Percentiles rank a stretch among this genome's conserved stretches.
These are phyloP conservation scores for Auriscalpium microsporum DNA, from an alignment of 768 basidiomycete species.

Conservation along the genomic window DNA sequence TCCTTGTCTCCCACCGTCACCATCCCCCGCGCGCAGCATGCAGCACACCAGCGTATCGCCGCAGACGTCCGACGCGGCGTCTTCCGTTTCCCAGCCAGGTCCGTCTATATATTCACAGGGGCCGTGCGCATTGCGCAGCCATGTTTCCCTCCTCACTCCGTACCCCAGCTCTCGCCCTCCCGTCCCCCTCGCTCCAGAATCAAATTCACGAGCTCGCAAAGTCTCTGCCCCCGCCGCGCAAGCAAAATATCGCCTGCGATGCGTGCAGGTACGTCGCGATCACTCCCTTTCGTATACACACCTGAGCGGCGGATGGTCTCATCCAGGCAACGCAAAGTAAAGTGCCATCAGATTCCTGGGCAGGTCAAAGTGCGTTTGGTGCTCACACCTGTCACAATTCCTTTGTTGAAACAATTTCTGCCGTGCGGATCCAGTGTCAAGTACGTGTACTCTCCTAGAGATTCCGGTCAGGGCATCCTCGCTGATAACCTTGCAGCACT, in stretches of 20 bases:
- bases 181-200: slow-evolving; percentile 63
- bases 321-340: slow-evolving; percentile 75
- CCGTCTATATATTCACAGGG: slow-evolving; percentile 6
- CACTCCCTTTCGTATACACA: slow-evolving; percentile 1
- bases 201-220: slow-evolving; percentile 78
- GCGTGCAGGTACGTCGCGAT: slow-evolving; percentile 60
- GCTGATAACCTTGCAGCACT: slow-evolving; percentile 45
- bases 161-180: slow-evolving; percentile 39
- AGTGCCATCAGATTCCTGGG: slow-evolving; percentile 75
- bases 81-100: slow-evolving; percentile 10
- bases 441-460: slow-evolving; percentile 4
- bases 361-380: slow-evolving; percentile 24
- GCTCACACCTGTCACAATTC: too few species aligned
- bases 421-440: slow-evolving; percentile 12
- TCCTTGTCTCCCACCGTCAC: neutral
- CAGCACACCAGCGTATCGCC: neutral
- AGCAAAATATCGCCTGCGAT: slow-evolving; percentile 92
- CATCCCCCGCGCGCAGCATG: neutral
- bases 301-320: too few species aligned
- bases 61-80: neutral
- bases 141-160: slow-evolving; percentile 20
- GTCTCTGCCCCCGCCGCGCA: slow-evolving; percentile 74
- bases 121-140: slow-evolving; percentile 16
- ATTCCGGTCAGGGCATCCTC: slow-evolving; percentile 1
- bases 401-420: neutral